Base-by-base conservation (phyloP, 768 basidiomycete species). In the Chalciporus piperatus region DNA sequence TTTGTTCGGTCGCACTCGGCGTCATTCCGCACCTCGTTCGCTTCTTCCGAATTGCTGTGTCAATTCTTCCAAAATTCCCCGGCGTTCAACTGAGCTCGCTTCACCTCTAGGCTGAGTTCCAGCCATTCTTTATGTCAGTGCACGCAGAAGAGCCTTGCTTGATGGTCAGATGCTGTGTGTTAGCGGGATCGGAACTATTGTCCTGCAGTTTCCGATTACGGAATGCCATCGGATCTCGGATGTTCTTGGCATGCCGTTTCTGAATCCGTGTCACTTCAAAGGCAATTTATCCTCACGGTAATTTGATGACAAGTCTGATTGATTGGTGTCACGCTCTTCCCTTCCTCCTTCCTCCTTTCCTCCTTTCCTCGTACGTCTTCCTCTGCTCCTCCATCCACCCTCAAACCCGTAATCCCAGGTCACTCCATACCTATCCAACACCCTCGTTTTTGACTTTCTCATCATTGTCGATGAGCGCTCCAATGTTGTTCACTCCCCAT, bases 301-400 rank as follows among this genome's bases (percentile, higher is more conserved):
- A 64, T 60, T 53, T 44, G 39, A 46, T 50, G 61, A 54, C 43
- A 35, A 43, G 22, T 22, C 51, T 45, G 45, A 49, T 52, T 50
- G 38, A 22, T 22, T 22, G 4, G 4, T n/a, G 40, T 5, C 40
- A 23, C 41, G 23, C 19, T 42, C 47, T 45, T 50, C 40, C 40
- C 43, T 44, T 14, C 53, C 55, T 53, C 62, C 59, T 55, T 58
- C 57, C 59, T 49, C 53, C 40, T 45, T 44, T 28, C n/a, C 53
- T 58, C 56, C 62, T 61, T 55, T 58, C 57, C 59, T 49, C 53
- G 51, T 35, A 52, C 50, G 5, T n/a, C 13, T 33, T 39, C 11
- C 35, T 14, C 35, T 37, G 35, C 16, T n/a, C 6, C 16, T n/a
- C n/a, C 35, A 16, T 37, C 35, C 8, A 3, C 14, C 16, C 30